These are phyloP conservation scores for Haematococcus sp. DNA, from an alignment of 139 green algal species.

Conservation along the genomic window DNA sequence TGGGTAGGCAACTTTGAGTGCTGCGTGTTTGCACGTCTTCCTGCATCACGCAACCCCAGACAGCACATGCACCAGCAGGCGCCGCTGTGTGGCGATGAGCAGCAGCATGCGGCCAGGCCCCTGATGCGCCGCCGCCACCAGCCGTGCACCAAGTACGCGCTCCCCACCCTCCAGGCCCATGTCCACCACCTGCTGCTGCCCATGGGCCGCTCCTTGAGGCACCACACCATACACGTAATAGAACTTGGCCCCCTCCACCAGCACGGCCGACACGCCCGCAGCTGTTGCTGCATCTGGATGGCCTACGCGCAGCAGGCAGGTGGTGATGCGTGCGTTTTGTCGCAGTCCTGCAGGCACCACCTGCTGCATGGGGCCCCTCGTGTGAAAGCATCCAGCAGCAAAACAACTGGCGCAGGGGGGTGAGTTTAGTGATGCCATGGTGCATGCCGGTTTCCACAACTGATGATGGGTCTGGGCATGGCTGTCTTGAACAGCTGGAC, in stretches of 20 bases:
- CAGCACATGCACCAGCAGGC: conserved; percentile 28
- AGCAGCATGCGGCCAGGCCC: conserved; percentile 1
- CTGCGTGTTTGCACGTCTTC: neutral
- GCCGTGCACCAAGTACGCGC: conserved; percentile 49
- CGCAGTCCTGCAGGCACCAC: too few species aligned
- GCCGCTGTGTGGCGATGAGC: conserved; percentile 24
- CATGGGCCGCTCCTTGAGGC: conserved; percentile 15
- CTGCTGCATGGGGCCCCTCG: too few species aligned
- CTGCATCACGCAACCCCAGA: conserved; percentile 4
- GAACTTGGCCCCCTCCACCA: conserved; percentile 60
- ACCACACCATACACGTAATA: conserved; percentile 60
- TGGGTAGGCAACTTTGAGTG: too few species aligned
- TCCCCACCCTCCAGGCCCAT: conserved; percentile 45
- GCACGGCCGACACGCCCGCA: conserved; percentile 40
- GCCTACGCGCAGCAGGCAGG: too few species aligned
- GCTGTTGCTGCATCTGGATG: neutral
- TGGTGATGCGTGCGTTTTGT: too few species aligned
- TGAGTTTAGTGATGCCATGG: too few species aligned
- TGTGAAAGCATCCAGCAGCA: too few species aligned
- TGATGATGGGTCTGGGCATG: too few species aligned
- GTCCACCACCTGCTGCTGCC: conserved; percentile 57
- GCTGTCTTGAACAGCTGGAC: too few species aligned
- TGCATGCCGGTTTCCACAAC: too few species aligned
- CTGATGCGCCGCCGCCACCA: conserved; percentile 19
- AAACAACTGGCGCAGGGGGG: too few species aligned